These are phyloP conservation scores for Postia placenta DNA, from an alignment of 768 basidiomycete genomes.

Conservation along the genomic window DNA sequence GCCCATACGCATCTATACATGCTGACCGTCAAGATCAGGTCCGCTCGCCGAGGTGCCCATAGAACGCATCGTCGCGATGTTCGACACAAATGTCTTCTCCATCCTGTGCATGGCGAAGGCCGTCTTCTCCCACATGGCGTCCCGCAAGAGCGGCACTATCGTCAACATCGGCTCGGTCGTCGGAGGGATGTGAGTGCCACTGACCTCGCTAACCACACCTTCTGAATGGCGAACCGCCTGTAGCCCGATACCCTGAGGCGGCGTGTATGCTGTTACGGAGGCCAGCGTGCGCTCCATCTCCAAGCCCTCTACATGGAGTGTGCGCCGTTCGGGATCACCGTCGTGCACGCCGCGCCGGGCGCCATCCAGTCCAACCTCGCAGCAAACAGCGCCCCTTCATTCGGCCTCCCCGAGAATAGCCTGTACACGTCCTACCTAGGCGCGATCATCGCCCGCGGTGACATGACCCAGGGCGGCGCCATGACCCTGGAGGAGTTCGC, in stretches of 20 bases:
- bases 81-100: constrained; percentile 65
- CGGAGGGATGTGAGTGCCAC: constrained; percentile 45
- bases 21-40: constrained; percentile 22
- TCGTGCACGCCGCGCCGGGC: constrained; percentile 66
- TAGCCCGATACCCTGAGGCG: constrained; percentile 69
- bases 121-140: constrained; percentile 70
- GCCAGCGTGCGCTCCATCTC: constrained; percentile 55
- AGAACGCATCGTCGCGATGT: constrained; percentile 46
- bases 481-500: constrained; percentile 18
- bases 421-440: constrained; percentile 52
- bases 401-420: constrained; percentile 42
- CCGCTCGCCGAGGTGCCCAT: constrained; percentile 49
- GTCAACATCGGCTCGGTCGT: constrained; percentile 72
- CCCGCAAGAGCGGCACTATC: constrained; percentile 54
- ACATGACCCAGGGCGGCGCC: constrained; percentile 39
- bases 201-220: not conserved
- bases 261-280: constrained; percentile 53
- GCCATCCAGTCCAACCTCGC: constrained; percentile 62
- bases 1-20: constrained; percentile 6
- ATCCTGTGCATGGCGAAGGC: constrained; percentile 57
- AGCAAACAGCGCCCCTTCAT: constrained; percentile 38
- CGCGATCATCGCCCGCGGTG: constrained; percentile 48
- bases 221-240: not conserved
- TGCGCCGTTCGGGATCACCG: constrained; percentile 63
- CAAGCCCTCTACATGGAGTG: constrained; percentile 71